phyloP scores from a whole-genome alignment of 768 basidiomycete species.

The Rhizopogon rudus region DNA sequence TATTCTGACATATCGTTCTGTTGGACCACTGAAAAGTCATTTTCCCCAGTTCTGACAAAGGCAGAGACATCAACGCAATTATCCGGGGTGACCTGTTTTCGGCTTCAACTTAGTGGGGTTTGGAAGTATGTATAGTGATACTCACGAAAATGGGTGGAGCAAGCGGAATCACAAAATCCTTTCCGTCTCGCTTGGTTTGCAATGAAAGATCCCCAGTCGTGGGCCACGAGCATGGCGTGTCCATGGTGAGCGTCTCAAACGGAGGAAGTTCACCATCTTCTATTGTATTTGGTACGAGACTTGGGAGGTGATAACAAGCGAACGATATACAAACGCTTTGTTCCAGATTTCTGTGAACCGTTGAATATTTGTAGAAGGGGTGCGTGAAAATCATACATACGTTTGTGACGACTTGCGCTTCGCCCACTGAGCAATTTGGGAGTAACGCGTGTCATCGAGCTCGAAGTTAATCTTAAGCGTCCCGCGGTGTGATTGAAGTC shows the following conservation, averaged over 20 bases:
- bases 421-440: slow-evolving; percentile 32
- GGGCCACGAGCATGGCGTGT: slow-evolving; percentile 41
- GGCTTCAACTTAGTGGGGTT: neutral
- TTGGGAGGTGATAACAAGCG: slow-evolving; percentile 35
- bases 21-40: slow-evolving; percentile 40
- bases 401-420: slow-evolving; percentile 20
- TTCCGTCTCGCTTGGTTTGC: slow-evolving; percentile 4
- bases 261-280: slow-evolving; percentile 11
- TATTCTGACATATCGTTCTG: slow-evolving; percentile 39
- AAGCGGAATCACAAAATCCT: slow-evolving; percentile 12
- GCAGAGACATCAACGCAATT: slow-evolving; percentile 48
- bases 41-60: slow-evolving; percentile 35
- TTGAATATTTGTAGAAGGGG: neutral
- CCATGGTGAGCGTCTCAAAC: slow-evolving; percentile 16
- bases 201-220: slow-evolving; percentile 17
- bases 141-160: slow-evolving; percentile 29
- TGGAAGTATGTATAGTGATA: slow-evolving; percentile 21
- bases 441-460: slow-evolving; percentile 23
- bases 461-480: slow-evolving; percentile 19
- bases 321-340: slow-evolving; percentile 40
- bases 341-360: slow-evolving; percentile 25
- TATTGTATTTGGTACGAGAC: slow-evolving; percentile 12
- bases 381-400: slow-evolving; percentile 23
- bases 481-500: slow-evolving; percentile 9
- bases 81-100: slow-evolving; percentile 39